Conservation (phyloP, 345 rosid genomes). For the Eucalyptus pauciflora region DNA sequence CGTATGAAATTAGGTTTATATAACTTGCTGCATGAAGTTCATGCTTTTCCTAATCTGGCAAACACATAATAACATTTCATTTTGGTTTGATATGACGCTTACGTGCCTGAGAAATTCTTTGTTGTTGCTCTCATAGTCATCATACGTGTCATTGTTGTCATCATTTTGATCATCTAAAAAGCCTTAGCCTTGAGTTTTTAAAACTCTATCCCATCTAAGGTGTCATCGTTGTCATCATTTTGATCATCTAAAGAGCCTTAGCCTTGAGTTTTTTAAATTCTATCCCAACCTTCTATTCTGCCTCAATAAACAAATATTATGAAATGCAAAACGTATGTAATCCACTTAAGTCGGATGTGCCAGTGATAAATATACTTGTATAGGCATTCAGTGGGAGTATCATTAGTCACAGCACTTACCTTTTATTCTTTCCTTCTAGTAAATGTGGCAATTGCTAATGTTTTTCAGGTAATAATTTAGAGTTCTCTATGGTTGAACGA, state of each 20-base stretch:
- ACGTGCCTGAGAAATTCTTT: neutral
- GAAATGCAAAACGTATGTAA: rapidly evolving
- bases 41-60: neutral
- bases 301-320: neutral
- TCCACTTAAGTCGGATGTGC: no score
- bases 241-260: neutral
- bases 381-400: no score
- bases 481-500: rapidly evolving
- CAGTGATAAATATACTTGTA: no score
- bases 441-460: no score
- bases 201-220: no score
- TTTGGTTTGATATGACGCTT: neutral
- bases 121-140: neutral
- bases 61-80: neutral
- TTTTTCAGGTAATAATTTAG: no score
- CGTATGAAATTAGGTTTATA: neutral
- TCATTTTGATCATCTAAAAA: neutral
- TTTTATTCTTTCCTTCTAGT: no score
- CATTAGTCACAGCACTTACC: no score
- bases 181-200: no score
- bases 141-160: neutral
- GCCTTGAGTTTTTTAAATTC: neutral
- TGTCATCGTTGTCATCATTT: neutral
- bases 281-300: neutral
- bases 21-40: neutral